Evolutionary conservation across 768 basidiomycete species (phyloP).

Genomic region (Psilocybe subaeruginosa): DNA sequence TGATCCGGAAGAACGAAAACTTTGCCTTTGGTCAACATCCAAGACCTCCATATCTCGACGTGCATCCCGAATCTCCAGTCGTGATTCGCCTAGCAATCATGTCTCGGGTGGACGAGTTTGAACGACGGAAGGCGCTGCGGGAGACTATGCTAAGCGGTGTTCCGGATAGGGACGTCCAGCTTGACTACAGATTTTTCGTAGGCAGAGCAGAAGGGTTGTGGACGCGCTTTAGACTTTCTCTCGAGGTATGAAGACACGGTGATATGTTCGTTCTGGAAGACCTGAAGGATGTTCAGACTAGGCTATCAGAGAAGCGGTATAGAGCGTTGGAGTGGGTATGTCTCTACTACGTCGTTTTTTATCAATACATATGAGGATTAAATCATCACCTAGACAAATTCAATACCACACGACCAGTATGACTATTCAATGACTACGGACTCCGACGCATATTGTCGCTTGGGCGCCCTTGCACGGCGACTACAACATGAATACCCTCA

Average conservation of each 20-base stretch:
- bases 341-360: neutral
- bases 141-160: neutral
- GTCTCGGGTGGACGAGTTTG: slow-evolving; percentile 1
- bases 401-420: neutral
- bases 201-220: neutral
- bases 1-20: neutral
- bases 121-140: neutral
- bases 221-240: neutral
- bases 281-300: neutral
- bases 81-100: neutral
- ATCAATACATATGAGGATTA: too few relatives aligned
- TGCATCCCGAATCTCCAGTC: neutral
- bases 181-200: slow-evolving; percentile 3
- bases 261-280: neutral
- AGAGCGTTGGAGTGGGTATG: neutral
- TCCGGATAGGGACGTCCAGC: neutral
- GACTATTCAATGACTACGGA: slow-evolving; percentile 8
- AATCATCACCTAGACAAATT: neutral
- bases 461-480: neutral
- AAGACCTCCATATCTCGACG: neutral
- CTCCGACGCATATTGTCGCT: slow-evolving; percentile 3
- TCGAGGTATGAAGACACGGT: neutral
- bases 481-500: neutral
- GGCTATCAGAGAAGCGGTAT: slow-evolving; percentile 4
- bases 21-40: neutral